Base-by-base conservation (phyloP, 495 filamentous ascomycete species). In the Niebla homalea region DNA sequence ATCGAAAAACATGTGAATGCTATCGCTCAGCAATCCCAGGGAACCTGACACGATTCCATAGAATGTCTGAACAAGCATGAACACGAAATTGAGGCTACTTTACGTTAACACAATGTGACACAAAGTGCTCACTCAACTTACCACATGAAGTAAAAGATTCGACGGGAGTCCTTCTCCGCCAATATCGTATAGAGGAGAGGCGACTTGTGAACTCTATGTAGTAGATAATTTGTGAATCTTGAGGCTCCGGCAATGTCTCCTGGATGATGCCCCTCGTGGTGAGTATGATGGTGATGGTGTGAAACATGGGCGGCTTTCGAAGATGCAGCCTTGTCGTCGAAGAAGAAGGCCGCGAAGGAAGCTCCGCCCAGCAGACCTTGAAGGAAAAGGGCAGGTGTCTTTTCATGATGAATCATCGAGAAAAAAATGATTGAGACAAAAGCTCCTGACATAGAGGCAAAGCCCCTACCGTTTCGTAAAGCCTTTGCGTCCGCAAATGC, bases 1-100 rank as follows among this genome's bases (percentile, higher is more conserved):
- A 64, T 99, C 92, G 55, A 99, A 99, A 62, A 99, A 93, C 92
- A 99, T 99, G 66, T 99, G 92, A 53, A 99, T 93, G 60, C 87
- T 95, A 65, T 99, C 92, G 57, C 87, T 94, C 4, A 99, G 79
- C 3, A 99, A 73, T 1, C 92, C 92, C 6, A 99, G 73, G 1
- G 93, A 97, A 48, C 92, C 89, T 5, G 89, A 95, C 12, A 87
- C 62, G 56, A 92, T 89, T 29, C 92, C 92, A 60, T 99, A 99
- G 29, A 86, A 85, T 18, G 90, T 82, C 60, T 99, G 92, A 2
- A 97, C 79, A 14, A 87, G 69, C 92, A 99, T 99, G 64, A 99
- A 99, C 1, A 69, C 68, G 48, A 99, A 88, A 60, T 99, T 99
- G 38, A 99, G 75, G 56, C 87, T 94, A 62, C 5, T 2, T 5